Base-by-base conservation (phyloP, 73 alveolate genomes). In the Tetrahymena borealis region DNA sequence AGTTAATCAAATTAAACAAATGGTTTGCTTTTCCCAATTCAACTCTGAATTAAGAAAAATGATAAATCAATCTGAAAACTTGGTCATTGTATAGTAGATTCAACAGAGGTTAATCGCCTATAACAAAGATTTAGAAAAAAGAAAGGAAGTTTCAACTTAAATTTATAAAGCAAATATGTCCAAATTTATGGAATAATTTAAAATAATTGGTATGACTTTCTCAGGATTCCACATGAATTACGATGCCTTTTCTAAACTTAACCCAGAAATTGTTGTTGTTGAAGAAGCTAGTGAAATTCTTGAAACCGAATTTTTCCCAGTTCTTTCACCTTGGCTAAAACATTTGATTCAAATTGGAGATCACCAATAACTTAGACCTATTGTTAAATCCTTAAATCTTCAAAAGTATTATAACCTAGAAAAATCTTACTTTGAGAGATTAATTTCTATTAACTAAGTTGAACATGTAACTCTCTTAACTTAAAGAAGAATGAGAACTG, bases 231-330 rank as follows among this genome's bases (percentile, higher is more conserved):
- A 98, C 12, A 98, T 96, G 95, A 94, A 95, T 90, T 90, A 93
- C 38, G 94, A 96, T 12, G 93, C 93, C 32, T 78, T 98, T 40
- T 97, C 93, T 79, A 95, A 94, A 79, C 94, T 93, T 90, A 93
- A 94, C 33, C 94, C 96, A 90, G 97, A 96, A 78, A 96, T 97
- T 11, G 96, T 97, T 91, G 94, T 97, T 11, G 96, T 97, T 3
- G 99, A 97, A 91, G 99, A 97, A 92, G 99, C 99, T 0, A 99
- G 99, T 7, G 99, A 97, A 93, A 98, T 97, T 35, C 91, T 97
- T 41, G 99, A 97, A 93, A 95, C 99, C 31, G 98, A 97, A 90
- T 91, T 96, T 31, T 43, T 95, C 33, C 91, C 98, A 7, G 78
- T 96, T 24, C 90, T 97, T 40, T 91, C 97, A 10, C 77, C 91